Evolutionary conservation across 164 flowering plant genomes (phyloP), one percentile per base, ranked within the genome.

Genomic region (Vitis labrusca): DNA sequence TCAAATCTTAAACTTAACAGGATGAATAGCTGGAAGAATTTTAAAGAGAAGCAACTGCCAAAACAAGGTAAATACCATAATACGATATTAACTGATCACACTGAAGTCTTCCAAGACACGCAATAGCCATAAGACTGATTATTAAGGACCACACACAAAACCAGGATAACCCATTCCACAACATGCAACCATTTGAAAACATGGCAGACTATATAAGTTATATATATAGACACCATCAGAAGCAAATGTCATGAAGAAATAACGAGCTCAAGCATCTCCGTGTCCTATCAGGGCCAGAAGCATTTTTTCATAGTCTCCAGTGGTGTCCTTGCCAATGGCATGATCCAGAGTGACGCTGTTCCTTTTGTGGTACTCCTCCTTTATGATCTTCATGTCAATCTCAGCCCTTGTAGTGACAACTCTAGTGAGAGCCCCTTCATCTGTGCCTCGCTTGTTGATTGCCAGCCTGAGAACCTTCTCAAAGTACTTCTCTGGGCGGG

Each of bases 361-460:
- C 75, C 89, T 83, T 8, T 72, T 76, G 9, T 73, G 47, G 64
- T 86, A 88, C 67, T 80, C 80, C 0, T 83, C 88, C 61, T 73
- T 82, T 5, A 88, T 85, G 13, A 65, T 71, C 73, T 84, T 75
- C 91, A 90, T 70, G 78, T 87, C 92, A 14, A 85, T 79, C 71
- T 87, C 92, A 5, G 95, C 86, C 37, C 91, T 77, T 16, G 90
- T 85, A 8, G 80, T 77, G 2, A 90, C 79, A 51, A 88, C 88
- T 67, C 95, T 77, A 50, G 89, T 90, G 13, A 90, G 86, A 56
- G 87, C 89, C 9, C 77, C 82, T 73, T 90, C 95, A 69, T 88
- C 90, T 15, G 91, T 90, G 48, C 95, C 92, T 0, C 12, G 51
- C 68, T 72, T 76, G 65, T 82, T 82, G 50, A 90, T 87, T 3